phyloP scores from a whole-genome alignment of 139 green algal genomes.

The Diplosphaera chodatii region DNA sequence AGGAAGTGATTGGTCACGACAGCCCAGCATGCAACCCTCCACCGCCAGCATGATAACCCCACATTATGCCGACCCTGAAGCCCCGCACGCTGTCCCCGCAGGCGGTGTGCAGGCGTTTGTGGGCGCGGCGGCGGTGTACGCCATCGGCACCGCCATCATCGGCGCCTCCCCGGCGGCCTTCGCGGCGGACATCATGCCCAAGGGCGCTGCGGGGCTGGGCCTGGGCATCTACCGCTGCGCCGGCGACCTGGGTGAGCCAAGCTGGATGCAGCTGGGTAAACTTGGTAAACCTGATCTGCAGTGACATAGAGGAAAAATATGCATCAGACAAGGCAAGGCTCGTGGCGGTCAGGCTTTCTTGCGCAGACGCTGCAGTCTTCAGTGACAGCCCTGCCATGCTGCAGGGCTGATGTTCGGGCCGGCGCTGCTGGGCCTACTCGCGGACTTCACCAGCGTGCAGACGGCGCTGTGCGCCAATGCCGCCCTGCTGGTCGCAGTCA shows the following conservation, averaged over 20 bases:
- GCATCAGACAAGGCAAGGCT: too few species aligned
- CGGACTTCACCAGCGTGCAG: constrained; percentile 22
- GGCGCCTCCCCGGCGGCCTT: constrained; percentile 23
- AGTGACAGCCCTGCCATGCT: too few species aligned
- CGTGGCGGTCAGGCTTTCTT: too few species aligned
- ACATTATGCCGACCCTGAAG: too few species aligned
- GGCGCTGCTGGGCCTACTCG: constrained; percentile 20
- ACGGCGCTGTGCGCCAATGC: constrained; percentile 20
- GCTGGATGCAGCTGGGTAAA: too few species aligned
- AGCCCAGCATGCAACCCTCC: too few species aligned
- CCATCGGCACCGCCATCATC: constrained; percentile 16
- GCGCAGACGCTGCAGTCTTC: too few species aligned
- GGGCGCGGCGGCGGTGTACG: constrained; percentile 13
- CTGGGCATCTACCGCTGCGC: constrained; percentile 30
- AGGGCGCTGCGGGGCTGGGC: constrained; percentile 8
- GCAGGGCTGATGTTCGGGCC: constrained; percentile 22
- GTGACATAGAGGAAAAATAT: too few species aligned
- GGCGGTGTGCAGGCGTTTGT: constrained; percentile 11
- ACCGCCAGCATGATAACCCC: too few species aligned
- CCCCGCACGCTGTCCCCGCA: not conserved
- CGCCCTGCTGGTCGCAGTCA: not conserved
- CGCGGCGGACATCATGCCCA: constrained; percentile 23
- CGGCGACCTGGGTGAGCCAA: constrained; percentile 26
- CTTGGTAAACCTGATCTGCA: too few species aligned
- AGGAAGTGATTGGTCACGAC: too few species aligned